Evolutionary conservation across 257 asterid genomes (phyloP).

Genomic region (Linaria vulgaris): DNA sequence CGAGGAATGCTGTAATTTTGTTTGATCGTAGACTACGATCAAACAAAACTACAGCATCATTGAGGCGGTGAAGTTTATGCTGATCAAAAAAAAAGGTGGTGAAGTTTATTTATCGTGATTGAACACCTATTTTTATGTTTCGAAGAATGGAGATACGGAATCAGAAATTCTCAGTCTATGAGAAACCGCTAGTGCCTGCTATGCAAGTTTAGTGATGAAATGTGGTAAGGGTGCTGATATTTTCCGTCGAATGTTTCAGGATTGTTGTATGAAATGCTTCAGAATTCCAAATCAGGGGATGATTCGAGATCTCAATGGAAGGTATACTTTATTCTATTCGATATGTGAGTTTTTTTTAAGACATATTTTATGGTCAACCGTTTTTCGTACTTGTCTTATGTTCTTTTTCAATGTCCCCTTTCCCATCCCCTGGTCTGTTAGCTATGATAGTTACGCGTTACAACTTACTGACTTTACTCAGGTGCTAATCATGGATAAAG

Average conservation of each 20-base stretch:
- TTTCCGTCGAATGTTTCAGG: conserved; percentile 49
- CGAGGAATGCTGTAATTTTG: too few species aligned
- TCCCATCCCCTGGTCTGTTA: neutral
- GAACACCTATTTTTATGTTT: neutral
- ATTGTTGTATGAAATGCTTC: conserved; percentile 84
- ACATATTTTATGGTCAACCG: neutral
- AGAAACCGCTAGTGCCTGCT: neutral
- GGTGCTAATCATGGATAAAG: conserved; percentile 99
- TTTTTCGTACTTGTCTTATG: neutral
- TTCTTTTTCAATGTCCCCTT: neutral
- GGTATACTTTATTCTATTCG: conserved; percentile 45
- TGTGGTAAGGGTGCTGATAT: conserved; percentile 15
- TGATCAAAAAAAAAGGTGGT: too few species aligned
- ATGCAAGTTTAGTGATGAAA: conserved; percentile 11
- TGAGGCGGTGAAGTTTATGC: too few species aligned
- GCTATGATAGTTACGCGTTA: neutral
- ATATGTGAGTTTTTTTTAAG: conserved; percentile 10
- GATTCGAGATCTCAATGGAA: conserved; percentile 86
- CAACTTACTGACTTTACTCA: conserved; percentile 32
- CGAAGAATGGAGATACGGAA: neutral
- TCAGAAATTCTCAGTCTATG: too few species aligned
- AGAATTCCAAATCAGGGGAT: conserved; percentile 60
- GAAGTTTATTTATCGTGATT: neutral
- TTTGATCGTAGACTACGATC: too few species aligned
- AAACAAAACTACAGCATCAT: neutral